Evolutionary conservation across 202 grass and related monocot genomes (phyloP), one percentile per base, ranked within the genome.

Genomic region (Bolboschoenoplectus hybrid): DNA sequence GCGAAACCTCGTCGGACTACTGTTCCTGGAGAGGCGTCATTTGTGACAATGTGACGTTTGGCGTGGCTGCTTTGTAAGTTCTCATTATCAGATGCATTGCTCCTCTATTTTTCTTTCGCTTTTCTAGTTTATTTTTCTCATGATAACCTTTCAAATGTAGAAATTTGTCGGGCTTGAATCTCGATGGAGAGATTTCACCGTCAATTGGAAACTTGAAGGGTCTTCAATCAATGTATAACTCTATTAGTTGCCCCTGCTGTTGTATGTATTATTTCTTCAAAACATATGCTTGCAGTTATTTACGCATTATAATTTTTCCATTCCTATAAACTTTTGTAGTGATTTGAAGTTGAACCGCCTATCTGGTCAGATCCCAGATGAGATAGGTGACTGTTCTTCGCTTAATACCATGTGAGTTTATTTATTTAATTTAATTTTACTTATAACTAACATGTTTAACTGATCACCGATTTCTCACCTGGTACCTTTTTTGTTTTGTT

Each of bases 31-130:
- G 97, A 85, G 93, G 97, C 35, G 93, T 99, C 35, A 57, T 91
- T 13, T 99, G 97, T 86, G 97, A 99, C 86, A 97, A 99, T 74
- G 92, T 91, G n/a, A 99, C 97, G 10, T 97, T 99, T 88, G 85
- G 67, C 82, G 93, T 99, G 66, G 89, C 88, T 50, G 93, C 97
- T 9, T 92, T 99, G 97, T 99, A 90, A 94, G 97, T 74, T 20
- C 38, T 49, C 46, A 8, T 6, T 6, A 81, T 81, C 17, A 86
- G 55, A n/a, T 66, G n/a, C n/a, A 56, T 26, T 40, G 41, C 80
- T 56, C 12, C 57, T 34, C 44, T 70, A 14, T 49, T 35, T 71
- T 16, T 49, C 45, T 62, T 32, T 74, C 53, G 8, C 32, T 36
- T 60, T 80, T 50, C 3, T 14, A 67, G 39, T 56, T 49, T 69